Conservation (phyloP, 257 asterid species). For the Solanum corneliomulleri region DNA sequence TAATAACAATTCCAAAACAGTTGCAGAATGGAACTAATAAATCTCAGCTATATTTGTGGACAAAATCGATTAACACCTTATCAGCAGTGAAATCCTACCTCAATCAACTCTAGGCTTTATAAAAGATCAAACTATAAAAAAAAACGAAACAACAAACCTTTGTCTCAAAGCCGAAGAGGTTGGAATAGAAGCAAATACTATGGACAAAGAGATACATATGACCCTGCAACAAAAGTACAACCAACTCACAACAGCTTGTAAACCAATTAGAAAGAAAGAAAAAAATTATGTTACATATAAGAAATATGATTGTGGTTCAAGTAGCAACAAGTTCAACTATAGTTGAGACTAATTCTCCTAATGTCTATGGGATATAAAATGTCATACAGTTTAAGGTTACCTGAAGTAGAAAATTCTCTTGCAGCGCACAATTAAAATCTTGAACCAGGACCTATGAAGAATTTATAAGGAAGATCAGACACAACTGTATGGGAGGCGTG, state of each 20-base stretch:
- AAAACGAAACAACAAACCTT: constrained; percentile 40
- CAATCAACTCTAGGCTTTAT: background rate
- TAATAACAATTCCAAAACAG: background rate
- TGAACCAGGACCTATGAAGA: constrained; percentile 66
- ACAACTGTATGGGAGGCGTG: background rate
- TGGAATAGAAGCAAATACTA: constrained; percentile 87
- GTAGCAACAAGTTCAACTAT: background rate
- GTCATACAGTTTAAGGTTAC: constrained; percentile 23
- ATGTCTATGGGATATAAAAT: background rate
- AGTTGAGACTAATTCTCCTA: background rate
- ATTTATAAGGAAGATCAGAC: background rate
- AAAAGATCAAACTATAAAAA: background rate
- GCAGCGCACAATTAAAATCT: constrained; percentile 96
- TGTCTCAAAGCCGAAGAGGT: constrained; percentile 94
- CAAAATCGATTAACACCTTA: background rate
- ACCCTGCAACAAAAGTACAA: constrained; percentile 59
- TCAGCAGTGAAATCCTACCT: background rate
- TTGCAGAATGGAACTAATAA: background rate
- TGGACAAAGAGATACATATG: constrained; percentile 85
- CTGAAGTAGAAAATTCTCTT: constrained; percentile 94
- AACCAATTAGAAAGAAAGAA: background rate
- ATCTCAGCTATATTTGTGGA: background rate
- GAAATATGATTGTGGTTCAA: background rate
- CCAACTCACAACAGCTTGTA: background rate
- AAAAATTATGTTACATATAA: background rate